These are phyloP conservation scores for Alternaria ethzedia DNA, from an alignment of 2,329 filamentous ascomycete genomes.

Conservation along the genomic window DNA sequence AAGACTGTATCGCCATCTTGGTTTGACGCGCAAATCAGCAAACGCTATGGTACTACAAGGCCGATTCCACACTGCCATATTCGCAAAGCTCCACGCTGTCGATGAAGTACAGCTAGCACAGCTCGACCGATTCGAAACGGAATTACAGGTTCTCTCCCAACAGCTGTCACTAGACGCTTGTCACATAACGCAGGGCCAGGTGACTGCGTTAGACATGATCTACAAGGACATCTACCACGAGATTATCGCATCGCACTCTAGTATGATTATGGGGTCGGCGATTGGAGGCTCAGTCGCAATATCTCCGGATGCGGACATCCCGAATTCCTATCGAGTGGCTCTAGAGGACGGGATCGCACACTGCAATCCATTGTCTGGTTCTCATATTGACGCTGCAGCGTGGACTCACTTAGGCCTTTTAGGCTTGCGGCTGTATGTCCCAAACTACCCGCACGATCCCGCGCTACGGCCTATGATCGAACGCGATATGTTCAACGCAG, in stretches of 20 bases:
- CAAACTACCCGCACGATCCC: slow-evolving; percentile 86
- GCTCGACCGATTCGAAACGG: slow-evolving; percentile 51
- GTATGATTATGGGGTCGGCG: slow-evolving; percentile 15
- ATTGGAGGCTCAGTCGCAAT: slow-evolving; percentile 11
- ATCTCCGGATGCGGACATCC: slow-evolving; percentile 14
- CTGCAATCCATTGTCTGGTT: slow-evolving; percentile 4
- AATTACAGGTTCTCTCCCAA: slow-evolving; percentile 48
- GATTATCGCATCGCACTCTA: slow-evolving; percentile 30
- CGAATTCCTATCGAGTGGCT: slow-evolving; percentile 44
- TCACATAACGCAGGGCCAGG: slow-evolving; percentile 41
- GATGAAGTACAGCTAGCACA: slow-evolving; percentile 49
- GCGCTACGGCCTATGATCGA: slow-evolving; percentile 68
- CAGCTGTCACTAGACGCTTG: slow-evolving; percentile 43
- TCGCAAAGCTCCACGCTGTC: slow-evolving; percentile 35
- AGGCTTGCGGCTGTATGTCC: slow-evolving; percentile 80
- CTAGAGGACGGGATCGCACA: slow-evolving; percentile 25
- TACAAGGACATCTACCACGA: slow-evolving; percentile 32
- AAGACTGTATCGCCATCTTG: slow-evolving; percentile 33
- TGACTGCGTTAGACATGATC: slow-evolving; percentile 32
- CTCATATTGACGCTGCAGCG: slow-evolving; percentile 53
- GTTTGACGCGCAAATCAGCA: slow-evolving; percentile 26
- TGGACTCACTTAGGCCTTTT: slow-evolving; percentile 80
- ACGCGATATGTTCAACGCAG: slow-evolving; percentile 62
- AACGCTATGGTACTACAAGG: slow-evolving; percentile 34
- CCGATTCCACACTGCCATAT: slow-evolving; percentile 37